Evolutionary conservation across 1,284 basidiomycete species (phyloP).

Genomic region (Tilletiaria anomala): DNA sequence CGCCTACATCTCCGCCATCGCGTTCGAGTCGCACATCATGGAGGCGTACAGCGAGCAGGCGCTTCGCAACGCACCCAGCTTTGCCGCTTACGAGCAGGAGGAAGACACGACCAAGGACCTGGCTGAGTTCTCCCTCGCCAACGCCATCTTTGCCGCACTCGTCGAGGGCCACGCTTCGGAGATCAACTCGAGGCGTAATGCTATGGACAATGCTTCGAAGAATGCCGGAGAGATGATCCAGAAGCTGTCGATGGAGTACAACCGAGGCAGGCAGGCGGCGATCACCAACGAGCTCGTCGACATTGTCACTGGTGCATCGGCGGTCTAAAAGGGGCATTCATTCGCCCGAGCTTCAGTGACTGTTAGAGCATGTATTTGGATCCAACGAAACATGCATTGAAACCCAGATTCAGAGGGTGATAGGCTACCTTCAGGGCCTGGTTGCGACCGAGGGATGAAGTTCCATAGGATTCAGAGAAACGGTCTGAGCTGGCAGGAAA

Average conservation of each 20-base stretch:
- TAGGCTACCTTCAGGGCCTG: too few relatives aligned
- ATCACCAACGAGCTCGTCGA: constrained; percentile 92
- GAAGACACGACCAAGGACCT: constrained; percentile 78
- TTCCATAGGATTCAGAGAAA: too few relatives aligned
- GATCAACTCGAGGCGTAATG: constrained; percentile 65
- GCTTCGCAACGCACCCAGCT: constrained; percentile 47
- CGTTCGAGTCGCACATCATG: constrained; percentile 66
- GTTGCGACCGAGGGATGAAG: too few relatives aligned
- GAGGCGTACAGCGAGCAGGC: constrained; percentile 48
- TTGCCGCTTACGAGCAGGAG: constrained; percentile 38
- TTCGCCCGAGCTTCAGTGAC: too few relatives aligned
- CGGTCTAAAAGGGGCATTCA: too few relatives aligned
- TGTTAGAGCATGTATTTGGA: too few relatives aligned
- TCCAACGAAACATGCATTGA: too few relatives aligned
- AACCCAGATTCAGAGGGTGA: too few relatives aligned
- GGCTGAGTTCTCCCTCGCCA: constrained; percentile 87
- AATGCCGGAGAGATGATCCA: constrained; percentile 55
- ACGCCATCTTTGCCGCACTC: constrained; percentile 86
- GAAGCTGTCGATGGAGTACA: constrained; percentile 47
- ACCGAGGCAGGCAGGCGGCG: constrained; percentile 95
- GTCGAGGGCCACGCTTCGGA: constrained; percentile 94
- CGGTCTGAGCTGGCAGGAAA: too few relatives aligned
- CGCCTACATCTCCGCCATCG: constrained; percentile 83
- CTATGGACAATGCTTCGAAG: constrained; percentile 99
- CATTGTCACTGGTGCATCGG: constrained; percentile 68